phyloP scores from a whole-genome alignment of 2,329 filamentous ascomycete genomes.

The Hysterium pulicare region DNA sequence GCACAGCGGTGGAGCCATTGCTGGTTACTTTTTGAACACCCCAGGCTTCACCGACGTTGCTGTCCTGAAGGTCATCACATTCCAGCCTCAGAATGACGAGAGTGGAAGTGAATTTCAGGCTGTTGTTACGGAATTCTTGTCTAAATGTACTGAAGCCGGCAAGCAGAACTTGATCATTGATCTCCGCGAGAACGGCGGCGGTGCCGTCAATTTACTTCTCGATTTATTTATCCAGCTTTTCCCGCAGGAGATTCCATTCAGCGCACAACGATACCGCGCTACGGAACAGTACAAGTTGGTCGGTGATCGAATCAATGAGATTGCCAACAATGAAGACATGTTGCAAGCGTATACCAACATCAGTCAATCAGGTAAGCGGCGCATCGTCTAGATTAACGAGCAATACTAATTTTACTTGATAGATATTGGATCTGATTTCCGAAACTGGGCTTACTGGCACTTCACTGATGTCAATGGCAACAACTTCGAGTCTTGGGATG shows the following conservation, averaged over 20 bases:
- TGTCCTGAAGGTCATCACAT: conserved; percentile 43
- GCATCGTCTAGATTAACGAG: background rate
- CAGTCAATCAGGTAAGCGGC: background rate
- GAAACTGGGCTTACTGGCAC: conserved; percentile 19
- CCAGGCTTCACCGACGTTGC: conserved; percentile 35
- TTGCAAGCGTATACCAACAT: conserved; percentile 6
- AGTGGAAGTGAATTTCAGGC: conserved; percentile 28
- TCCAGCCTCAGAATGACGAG: conserved; percentile 20
- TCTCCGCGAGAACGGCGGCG: conserved; percentile 58
- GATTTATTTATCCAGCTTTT: conserved; percentile 52
- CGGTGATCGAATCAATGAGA: conserved; percentile 20
- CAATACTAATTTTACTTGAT: background rate
- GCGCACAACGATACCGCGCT: conserved; percentile 20
- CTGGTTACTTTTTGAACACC: conserved; percentile 44
- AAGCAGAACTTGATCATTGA: conserved; percentile 62
- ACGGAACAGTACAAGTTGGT: conserved; percentile 16
- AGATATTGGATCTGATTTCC: conserved; percentile 5
- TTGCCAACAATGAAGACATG: conserved; percentile 13
- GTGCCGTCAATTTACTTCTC: conserved; percentile 35
- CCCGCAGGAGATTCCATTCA: conserved; percentile 41
- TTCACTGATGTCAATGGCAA: conserved; percentile 22
- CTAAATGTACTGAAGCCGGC: conserved; percentile 40
- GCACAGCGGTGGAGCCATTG: conserved; percentile 22
- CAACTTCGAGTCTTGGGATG: conserved; percentile 41
- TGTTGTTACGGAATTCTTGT: conserved; percentile 41